Evolutionary conservation across 106 monocot species (phyloP).

Genomic region (Narthecium ossifragum): DNA sequence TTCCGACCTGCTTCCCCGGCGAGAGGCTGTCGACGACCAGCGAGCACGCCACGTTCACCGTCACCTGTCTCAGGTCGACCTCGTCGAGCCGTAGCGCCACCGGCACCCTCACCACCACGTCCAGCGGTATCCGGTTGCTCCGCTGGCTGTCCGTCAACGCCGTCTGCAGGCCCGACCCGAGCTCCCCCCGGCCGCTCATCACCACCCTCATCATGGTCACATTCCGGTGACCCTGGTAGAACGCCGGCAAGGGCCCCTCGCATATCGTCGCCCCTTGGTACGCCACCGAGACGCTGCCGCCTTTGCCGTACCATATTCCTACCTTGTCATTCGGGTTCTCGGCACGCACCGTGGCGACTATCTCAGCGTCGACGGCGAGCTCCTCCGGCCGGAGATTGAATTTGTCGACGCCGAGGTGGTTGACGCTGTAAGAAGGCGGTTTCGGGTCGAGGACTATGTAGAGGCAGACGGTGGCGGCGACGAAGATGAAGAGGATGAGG

Average conservation of each 20-base stretch:
- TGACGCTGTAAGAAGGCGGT: slow-evolving; percentile 41
- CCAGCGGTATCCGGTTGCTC: slow-evolving; percentile 40
- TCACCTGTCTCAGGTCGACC: slow-evolving; percentile 34
- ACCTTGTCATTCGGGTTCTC: slow-evolving; percentile 62
- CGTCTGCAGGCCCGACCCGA: slow-evolving; percentile 26
- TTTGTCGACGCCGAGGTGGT: slow-evolving; percentile 23
- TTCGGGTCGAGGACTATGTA: slow-evolving; percentile 35
- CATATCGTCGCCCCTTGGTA: slow-evolving; percentile 36
- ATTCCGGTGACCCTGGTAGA: slow-evolving; percentile 56
- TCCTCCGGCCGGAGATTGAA: slow-evolving; percentile 33
- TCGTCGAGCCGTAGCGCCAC: slow-evolving; percentile 24
- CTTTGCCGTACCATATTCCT: slow-evolving; percentile 40
- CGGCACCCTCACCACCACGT: slow-evolving; percentile 50
- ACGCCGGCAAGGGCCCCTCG: slow-evolving; percentile 41
- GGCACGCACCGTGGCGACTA: slow-evolving; percentile 30
- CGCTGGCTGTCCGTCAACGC: slow-evolving; percentile 31
- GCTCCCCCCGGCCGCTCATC: slow-evolving; percentile 28
- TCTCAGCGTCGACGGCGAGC: slow-evolving; percentile 33
- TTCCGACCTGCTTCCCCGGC: slow-evolving; percentile 39
- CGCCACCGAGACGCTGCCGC: slow-evolving; percentile 24
- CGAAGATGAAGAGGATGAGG: slow-evolving; percentile 20
- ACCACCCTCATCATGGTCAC: slow-evolving; percentile 32
- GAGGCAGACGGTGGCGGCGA: slow-evolving; percentile 19
- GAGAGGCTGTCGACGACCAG: slow-evolving; percentile 54
- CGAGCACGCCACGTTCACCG: slow-evolving; percentile 40